Conservation (phyloP, 1,284 basidiomycete genomes). For the Cerioporus squamosus region DNA sequence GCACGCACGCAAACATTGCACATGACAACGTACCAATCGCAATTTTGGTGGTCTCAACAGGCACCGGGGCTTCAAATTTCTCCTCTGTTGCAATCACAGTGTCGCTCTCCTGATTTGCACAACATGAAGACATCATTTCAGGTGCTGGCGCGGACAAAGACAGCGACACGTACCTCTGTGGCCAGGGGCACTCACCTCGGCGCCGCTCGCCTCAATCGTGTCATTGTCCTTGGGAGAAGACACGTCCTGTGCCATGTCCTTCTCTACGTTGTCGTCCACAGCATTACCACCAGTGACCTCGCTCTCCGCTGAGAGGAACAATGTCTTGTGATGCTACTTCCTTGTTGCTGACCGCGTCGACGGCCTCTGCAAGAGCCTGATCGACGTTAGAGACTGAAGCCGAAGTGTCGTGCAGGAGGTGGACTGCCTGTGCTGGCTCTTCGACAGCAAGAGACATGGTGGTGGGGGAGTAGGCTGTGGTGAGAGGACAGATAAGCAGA, state of each 20-base stretch:
- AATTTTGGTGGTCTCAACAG: neutral
- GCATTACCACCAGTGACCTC: neutral
- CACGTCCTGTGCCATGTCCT: neutral
- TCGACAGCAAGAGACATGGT: slow-evolving; percentile 34
- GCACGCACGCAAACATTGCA: neutral
- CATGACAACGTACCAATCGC: slow-evolving; percentile 9
- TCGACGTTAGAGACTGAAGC: slow-evolving; percentile 13
- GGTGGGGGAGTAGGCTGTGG: slow-evolving; percentile 19
- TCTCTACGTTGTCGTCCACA: slow-evolving; percentile 1
- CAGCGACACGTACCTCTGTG: neutral
- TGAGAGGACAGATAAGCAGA: slow-evolving; percentile 19
- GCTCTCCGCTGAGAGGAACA: slow-evolving; percentile 4
- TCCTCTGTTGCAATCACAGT: neutral
- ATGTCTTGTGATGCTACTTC: slow-evolving; percentile 6
- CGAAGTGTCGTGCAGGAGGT: slow-evolving; percentile 17
- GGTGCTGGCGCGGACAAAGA: neutral
- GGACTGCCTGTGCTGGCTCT: slow-evolving; percentile 22
- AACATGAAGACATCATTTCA: neutral
- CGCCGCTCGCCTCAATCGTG: neutral
- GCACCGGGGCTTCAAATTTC: neutral
- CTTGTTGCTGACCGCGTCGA: slow-evolving; percentile 11
- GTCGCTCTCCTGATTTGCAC: neutral
- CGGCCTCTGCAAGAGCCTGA: slow-evolving; percentile 2
- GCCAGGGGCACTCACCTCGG: neutral
- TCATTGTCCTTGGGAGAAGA: neutral